Conservation (phyloP, 23 red algal species). For the Gracilaria domingensis region DNA sequence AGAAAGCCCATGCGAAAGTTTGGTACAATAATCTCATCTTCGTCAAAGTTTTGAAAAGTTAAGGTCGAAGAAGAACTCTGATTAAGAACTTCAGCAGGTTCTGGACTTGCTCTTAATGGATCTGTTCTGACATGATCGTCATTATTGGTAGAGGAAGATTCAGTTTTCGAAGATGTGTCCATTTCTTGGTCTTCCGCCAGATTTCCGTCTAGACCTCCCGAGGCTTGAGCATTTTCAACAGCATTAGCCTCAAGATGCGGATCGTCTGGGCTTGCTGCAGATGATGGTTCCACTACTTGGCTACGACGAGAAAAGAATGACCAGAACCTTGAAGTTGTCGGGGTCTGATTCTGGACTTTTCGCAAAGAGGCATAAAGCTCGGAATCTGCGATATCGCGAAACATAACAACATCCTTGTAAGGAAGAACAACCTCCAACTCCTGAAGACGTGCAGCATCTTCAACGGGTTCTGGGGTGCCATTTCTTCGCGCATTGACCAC, state of each 20-base stretch:
- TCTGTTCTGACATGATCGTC: not conserved
- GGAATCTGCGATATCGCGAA: conserved; percentile 70
- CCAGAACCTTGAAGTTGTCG: conserved; percentile 60
- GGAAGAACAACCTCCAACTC: conserved; percentile 54
- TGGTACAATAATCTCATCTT: conserved; percentile 35
- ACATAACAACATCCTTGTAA: conserved; percentile 63
- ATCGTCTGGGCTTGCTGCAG: not conserved
- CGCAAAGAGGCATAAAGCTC: conserved; percentile 17
- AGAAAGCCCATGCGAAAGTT: conserved; percentile 78
- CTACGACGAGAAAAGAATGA: conserved; percentile 65
- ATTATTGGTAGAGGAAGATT: not conserved
- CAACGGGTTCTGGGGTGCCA: conserved; percentile 37
- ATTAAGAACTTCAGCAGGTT: not conserved
- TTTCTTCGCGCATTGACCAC: conserved; percentile 46
- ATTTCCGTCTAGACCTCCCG: not conserved
- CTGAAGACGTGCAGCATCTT: conserved; percentile 45
- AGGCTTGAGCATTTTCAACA: not conserved
- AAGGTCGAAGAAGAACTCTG: not conserved
- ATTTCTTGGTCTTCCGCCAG: not conserved
- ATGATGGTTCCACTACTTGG: not conserved
- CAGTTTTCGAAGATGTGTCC: not conserved
- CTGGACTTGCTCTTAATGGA: not conserved
- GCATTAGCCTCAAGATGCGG: not conserved
- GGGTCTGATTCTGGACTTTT: not conserved
- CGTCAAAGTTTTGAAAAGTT: not conserved